phyloP scores from a whole-genome alignment of 108 stramenopile genomes.

The Skeletonema grethae region DNA sequence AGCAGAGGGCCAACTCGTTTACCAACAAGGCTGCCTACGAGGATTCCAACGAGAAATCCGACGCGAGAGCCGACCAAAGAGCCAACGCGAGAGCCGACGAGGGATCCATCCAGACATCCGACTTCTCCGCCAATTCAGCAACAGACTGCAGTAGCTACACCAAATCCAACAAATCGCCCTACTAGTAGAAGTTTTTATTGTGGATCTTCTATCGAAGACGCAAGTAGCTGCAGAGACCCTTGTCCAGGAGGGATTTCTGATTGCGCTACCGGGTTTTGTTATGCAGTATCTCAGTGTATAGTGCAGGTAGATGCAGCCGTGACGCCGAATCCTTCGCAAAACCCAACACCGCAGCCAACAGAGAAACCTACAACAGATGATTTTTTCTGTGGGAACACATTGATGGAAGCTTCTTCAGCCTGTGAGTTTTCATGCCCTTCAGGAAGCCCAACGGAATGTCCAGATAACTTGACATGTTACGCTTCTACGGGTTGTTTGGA shows the following conservation, averaged over 20 bases:
- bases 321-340: slow-evolving; percentile 1
- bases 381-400: slow-evolving; percentile 75
- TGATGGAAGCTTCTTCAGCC: slow-evolving; percentile 63
- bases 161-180: neutral
- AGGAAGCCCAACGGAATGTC: slow-evolving; percentile 71
- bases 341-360: neutral
- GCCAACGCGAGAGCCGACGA: slow-evolving; percentile 17
- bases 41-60: slow-evolving; percentile 8
- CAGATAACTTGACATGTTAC: slow-evolving; percentile 69
- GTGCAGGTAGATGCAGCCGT: neutral
- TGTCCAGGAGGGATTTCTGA: slow-evolving; percentile 24
- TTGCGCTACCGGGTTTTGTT: slow-evolving; percentile 26
- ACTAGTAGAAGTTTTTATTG: slow-evolving; percentile 22
- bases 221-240: slow-evolving; percentile 11
- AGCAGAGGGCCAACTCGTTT: slow-evolving; percentile 7
- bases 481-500: slow-evolving; percentile 75
- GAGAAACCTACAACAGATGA: slow-evolving; percentile 35
- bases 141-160: slow-evolving; percentile 6
- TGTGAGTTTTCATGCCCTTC: slow-evolving; percentile 74
- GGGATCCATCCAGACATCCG: slow-evolving; percentile 6
- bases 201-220: slow-evolving; percentile 8
- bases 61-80: slow-evolving; percentile 28
- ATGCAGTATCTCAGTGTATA: slow-evolving; percentile 21
- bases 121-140: slow-evolving; percentile 8
- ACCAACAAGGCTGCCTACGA: slow-evolving; percentile 22